These are phyloP conservation scores for Pistacia vera DNA, from an alignment of 345 rosid species.

Conservation along the genomic window DNA sequence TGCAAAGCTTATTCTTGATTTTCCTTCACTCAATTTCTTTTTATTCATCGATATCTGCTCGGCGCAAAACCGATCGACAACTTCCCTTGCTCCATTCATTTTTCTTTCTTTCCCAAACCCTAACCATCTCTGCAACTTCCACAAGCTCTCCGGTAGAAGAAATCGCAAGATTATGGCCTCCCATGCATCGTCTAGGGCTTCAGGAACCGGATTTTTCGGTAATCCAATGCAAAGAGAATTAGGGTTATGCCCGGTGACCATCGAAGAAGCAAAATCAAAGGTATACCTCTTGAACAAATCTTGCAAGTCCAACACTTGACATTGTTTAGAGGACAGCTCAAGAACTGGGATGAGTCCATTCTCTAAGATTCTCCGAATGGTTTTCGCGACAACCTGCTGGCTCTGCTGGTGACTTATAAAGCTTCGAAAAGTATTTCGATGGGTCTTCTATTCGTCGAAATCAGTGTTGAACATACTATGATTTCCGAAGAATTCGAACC, in stretches of 20 bases:
- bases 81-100: conserved; percentile 1
- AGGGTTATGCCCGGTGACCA: conserved; percentile 14
- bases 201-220: background rate
- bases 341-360: conserved; percentile 19
- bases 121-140: conserved; percentile 28
- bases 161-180: conserved; percentile 11
- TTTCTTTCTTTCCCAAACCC: conserved; percentile 25
- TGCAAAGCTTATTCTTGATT: too few relatives aligned
- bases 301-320: conserved; percentile 17
- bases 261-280: background rate
- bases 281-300: conserved; percentile 18
- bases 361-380: background rate
- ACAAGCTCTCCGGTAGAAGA: conserved; percentile 15
- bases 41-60: conserved; percentile 16
- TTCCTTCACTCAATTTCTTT: background rate
- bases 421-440: conserved; percentile 5
- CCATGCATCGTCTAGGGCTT: conserved; percentile 19
- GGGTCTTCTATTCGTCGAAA: conserved; percentile 20
- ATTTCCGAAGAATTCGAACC: conserved; percentile 27
- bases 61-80: background rate
- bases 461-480: conserved; percentile 17
- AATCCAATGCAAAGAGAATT: background rate
- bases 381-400: background rate
- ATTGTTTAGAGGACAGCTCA: background rate
- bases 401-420: conserved; percentile 1